A percentile compares a stretch with the other conserved stretches of the same genome.
phyloP scores from a whole-genome alignment of 345 rosid species.

The Bruguiera sexangula region DNA sequence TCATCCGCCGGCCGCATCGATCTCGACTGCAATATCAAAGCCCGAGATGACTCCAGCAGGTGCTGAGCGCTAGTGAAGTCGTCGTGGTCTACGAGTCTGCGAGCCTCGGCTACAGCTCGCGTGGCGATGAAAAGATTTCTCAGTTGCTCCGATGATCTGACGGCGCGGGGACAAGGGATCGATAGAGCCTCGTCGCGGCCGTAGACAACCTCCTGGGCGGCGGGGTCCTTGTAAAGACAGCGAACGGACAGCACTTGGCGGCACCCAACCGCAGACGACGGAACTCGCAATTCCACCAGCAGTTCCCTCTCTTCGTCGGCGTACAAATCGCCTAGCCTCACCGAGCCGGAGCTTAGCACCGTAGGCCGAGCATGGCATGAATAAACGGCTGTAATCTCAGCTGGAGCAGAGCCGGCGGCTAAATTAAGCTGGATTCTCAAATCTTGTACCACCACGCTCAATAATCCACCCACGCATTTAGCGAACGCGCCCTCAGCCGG shows the following conservation, averaged over 20 bases:
- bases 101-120: slow-evolving; percentile 26
- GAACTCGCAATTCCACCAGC: slow-evolving; percentile 27
- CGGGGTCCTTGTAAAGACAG: slow-evolving; percentile 32
- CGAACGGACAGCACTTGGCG: slow-evolving; percentile 32
- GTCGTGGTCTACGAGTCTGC: slow-evolving; percentile 20
- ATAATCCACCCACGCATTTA: slow-evolving; percentile 35
- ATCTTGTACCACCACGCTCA: slow-evolving; percentile 32
- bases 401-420: slow-evolving; percentile 28
- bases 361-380: slow-evolving; percentile 15
- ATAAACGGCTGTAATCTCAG: slow-evolving; percentile 25
- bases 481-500: slow-evolving; percentile 62
- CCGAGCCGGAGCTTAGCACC: slow-evolving; percentile 20
- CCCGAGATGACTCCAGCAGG: slow-evolving; percentile 24
- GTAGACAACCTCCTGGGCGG: slow-evolving; percentile 28
- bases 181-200: slow-evolving; percentile 25
- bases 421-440: slow-evolving; percentile 29
- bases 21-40: slow-evolving; percentile 21
- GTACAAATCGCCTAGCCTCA: slow-evolving; percentile 28
- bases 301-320: slow-evolving; percentile 33
- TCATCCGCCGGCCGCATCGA: slow-evolving; percentile 11
- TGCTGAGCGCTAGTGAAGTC: slow-evolving; percentile 26
- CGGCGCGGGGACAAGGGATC: slow-evolving; percentile 27
- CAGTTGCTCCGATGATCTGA: slow-evolving; percentile 21
- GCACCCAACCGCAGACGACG: slow-evolving; percentile 21
- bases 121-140: slow-evolving; percentile 20